A percentile compares a stretch with the other conserved stretches of the same genome.
These are phyloP conservation scores for Elsinoe arachidis DNA, from an alignment of 2,329 filamentous ascomycete genomes.

Conservation along the genomic window DNA sequence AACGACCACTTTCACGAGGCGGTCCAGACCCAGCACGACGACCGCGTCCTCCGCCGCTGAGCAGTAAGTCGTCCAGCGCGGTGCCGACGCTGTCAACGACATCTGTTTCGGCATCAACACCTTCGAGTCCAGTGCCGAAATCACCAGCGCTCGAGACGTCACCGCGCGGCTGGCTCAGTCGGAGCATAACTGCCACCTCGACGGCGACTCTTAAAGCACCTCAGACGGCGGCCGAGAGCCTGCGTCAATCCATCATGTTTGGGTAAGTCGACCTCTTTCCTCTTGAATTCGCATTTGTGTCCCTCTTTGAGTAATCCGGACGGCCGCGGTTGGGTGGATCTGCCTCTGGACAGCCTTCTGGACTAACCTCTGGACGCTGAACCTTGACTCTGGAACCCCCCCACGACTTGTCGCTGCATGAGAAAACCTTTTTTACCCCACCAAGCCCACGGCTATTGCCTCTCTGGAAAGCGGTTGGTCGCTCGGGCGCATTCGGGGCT, in stretches of 20 bases:
- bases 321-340: constrained; percentile 9
- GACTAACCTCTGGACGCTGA: background rate
- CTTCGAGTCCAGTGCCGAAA: constrained; percentile 4
- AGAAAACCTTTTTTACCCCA: constrained; percentile 12
- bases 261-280: constrained; percentile 38
- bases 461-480: constrained; percentile 1
- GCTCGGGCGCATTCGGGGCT: constrained; percentile 10
- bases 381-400: constrained; percentile 12
- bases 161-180: constrained; percentile 21
- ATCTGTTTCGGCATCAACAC: constrained; percentile 15
- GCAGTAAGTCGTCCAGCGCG: constrained; percentile 35
- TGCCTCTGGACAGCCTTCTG: constrained; percentile 1
- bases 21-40: constrained; percentile 13
- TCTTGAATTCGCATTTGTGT: background rate
- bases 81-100: constrained; percentile 36
- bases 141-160: constrained; percentile 12
- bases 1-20: constrained; percentile 11
- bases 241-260: constrained; percentile 50
- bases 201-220: constrained; percentile 21
- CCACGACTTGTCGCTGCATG: background rate
- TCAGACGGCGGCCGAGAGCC: constrained; percentile 48
- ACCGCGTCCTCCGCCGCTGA: constrained; percentile 20
- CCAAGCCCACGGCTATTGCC: constrained; percentile 5
- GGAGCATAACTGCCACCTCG: constrained; percentile 23
- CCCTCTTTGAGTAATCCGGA: constrained; percentile 8